A percentile compares a stretch with the other conserved stretches of the same genome.
These are phyloP conservation scores for Linnemannia hyalina DNA, from an alignment of 192 early-diverging fungal genomes.

Conservation along the genomic window DNA sequence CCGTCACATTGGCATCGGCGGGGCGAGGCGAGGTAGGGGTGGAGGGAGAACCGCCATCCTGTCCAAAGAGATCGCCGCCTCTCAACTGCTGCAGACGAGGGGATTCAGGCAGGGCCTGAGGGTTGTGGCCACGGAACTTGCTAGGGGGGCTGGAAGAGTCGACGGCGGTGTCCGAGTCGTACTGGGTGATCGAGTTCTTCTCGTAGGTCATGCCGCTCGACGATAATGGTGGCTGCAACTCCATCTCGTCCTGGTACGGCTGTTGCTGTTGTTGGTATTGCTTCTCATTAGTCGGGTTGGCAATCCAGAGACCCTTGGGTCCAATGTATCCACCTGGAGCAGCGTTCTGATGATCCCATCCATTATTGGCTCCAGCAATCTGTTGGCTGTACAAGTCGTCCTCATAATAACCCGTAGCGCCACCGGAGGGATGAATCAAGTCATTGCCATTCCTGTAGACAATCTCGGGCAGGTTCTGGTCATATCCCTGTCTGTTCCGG, in stretches of 20 bases:
- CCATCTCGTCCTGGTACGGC: constrained; percentile 19
- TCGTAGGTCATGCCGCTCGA: constrained; percentile 22
- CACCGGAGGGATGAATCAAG: constrained; percentile 28
- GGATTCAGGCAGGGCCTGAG: constrained; percentile 42
- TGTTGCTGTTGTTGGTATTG: constrained; percentile 30
- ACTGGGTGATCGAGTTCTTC: constrained; percentile 41
- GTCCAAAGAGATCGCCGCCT: constrained; percentile 51
- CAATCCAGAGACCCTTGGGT: constrained; percentile 49
- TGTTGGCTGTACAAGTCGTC: constrained; percentile 35
- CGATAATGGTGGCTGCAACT: constrained; percentile 7
- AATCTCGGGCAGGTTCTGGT: constrained; percentile 50
- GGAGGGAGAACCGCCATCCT: constrained; percentile 16
- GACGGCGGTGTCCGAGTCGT: constrained; percentile 36
- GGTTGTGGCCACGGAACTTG: constrained; percentile 47
- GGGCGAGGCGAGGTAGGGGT: constrained; percentile 14
- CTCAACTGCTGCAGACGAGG: constrained; percentile 44
- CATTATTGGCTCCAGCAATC: background rate
- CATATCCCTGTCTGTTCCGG: constrained; percentile 16
- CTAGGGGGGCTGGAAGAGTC: constrained; percentile 29
- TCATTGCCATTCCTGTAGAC: constrained; percentile 50
- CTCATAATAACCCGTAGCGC: constrained; percentile 38
- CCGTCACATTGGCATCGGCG: background rate
- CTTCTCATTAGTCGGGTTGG: constrained; percentile 34
- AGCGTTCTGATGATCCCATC: constrained; percentile 27
- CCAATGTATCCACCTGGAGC: constrained; percentile 25